Evolutionary conservation across 352 stramenopile species (phyloP), one percentile per base, ranked within the genome.

Genomic region (Phytopythium sindhum): DNA sequence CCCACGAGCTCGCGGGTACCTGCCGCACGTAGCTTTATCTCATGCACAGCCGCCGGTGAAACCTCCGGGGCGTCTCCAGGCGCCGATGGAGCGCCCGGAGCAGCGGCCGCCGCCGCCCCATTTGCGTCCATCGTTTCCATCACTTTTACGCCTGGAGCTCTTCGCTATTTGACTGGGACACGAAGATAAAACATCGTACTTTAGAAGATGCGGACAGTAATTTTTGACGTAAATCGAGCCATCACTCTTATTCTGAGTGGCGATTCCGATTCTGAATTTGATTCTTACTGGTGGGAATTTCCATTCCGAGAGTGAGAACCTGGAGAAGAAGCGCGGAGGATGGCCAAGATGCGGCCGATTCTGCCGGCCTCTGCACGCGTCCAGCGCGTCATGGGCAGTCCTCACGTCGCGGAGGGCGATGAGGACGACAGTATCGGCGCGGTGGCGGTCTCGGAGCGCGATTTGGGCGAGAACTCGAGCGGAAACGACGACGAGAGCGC

Each of bases 1-100:
- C 70, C 84, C 21, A 90, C 77, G 42, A 92, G 73, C 50, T 72
- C 56, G n/a, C 76, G 75, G n/a, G 77, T 54, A n/a, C 31, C 47
- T 8, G 76, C 64, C 42, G 65, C 64, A 19, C 66, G 74, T 47
- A 89, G 65, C 51, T 24, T 57, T 19, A 88, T 61, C 45, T 74
- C 61, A 26, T 73, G 64, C 42, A 44, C 21, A 12, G 35, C 31
- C 24, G 6, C 19, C 14, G 15, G 29, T 17, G 41, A 17, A 21
- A 17, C 15, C 41, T n/a, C 47, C 23, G 23, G n/a, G 23, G 15
- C 26, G 47, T 29, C 47, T 5, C 23, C 5, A 17, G 21, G 21
- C 8, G 37, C 37, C 37, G 37, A 8, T 35, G 31, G 31, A 3
- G 31, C 31, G 31, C 4, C 37, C 19, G 19, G 41, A 47, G 41